Base-by-base conservation (phyloP, 805 yeast species). In the Saccharomycopsis sp. region DNA sequence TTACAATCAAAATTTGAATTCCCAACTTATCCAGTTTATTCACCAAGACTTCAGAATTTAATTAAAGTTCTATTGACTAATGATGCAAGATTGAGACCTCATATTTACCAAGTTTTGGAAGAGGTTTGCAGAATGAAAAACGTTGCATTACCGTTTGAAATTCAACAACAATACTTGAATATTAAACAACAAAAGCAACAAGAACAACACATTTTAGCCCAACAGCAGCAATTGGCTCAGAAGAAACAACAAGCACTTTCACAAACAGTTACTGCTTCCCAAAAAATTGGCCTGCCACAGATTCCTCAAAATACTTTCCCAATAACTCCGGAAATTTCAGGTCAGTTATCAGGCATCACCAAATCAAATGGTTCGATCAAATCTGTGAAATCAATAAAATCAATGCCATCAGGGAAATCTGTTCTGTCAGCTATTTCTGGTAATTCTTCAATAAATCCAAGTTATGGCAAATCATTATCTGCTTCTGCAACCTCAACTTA, bases 41-140 rank as follows among this genome's bases (percentile, higher is more conserved):
- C 95, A 0, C 76, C 80, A 11, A 78, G 80, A 43, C 63, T 93
- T 51, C 83, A 81, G 56, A 81, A 81, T 56, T 67, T 93, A 57
- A 82, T 88, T 44, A 73, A 81, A 33, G 79, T 85, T 23, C 75
- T 87, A 80, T 68, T 90, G 32, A 86, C 85, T 51, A 95, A 85
- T 47, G 85, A 82, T 54, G 96, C 97, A 2, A 59, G 75, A 11
- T 68, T 74, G 53, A 73, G 98, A 56, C 97, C 97, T 2, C 89
- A 87, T 59, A 78, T 87, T 14, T 86, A 79, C 53, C 97, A 89
- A 62, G 82, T 90, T 1, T 57, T 81, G 47, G 61, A 65, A 44
- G 85, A 79, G 53, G 58, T 88, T 28, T 78, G 82, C 59, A 64
- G 76, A 37, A 66, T 88, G 60, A 63, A 77, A 41, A 77, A 77